Evolutionary conservation across 1,139 yeast species (phyloP), one percentile per base, ranked within the genome.

Genomic region (Dujonia santamariae): DNA sequence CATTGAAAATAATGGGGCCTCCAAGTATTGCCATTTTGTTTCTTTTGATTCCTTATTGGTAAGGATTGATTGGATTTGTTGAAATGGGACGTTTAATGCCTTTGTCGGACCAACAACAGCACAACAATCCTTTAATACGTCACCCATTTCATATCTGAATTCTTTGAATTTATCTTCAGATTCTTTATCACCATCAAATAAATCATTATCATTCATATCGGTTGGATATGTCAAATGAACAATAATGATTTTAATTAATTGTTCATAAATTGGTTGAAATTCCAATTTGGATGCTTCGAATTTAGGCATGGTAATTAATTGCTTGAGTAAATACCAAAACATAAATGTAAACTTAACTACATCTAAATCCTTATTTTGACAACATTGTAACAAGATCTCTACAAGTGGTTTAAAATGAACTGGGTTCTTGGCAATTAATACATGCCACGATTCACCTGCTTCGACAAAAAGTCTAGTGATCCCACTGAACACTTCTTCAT

Each of bases 361-460:
- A 51, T 90, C 97, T 51, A 92, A 72, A 56, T 90, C 97, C 32
- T 80, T 85, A 31, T 81, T 85, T 44, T 73, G 73, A 41, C 66
- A 56, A 40, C 84, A 73, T 34, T 78, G 78, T 30, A 87, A 67
- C 23, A 90, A 61, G 7, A 85, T 78, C 41, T 78, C 80, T n/a
- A 88, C 94, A 48, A 92, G 63, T 2, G 85, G 83, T 43, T 76
- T 72, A 61, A 87, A 92, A 37, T 73, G 75, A 32, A 62, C 61
- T 0, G 97, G 95, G 39, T 75, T 67, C 48, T 79, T 80, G 6
- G 95, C 92, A 37, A 90, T 78, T 23, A 85, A 67, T 23, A 85
- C 85, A 57, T 87, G 94, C 98, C 98, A 94, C 2, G 95, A 75
- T 57, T 90, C 97, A 41, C 96, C 96, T 2, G 97, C 95, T 48